phyloP scores from a whole-genome alignment of 306 rosid genomes.

The Cucumis cinereus region DNA sequence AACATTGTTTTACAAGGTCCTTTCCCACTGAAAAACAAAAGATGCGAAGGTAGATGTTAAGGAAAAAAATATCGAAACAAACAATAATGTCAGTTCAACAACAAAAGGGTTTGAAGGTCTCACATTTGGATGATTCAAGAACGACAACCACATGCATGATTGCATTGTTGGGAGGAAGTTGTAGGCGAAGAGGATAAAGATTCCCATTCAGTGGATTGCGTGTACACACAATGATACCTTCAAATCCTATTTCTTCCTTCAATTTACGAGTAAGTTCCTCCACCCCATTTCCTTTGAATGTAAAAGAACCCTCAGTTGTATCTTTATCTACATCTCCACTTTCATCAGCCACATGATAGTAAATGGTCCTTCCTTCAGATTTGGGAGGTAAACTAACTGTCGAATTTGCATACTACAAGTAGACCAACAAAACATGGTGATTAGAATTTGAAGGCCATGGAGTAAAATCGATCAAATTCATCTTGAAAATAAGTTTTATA shows the following conservation, averaged over 20 bases:
- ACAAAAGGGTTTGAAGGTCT: slow-evolving; percentile 7
- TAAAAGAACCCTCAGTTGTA: slow-evolving; percentile 28
- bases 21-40: neutral
- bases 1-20: neutral
- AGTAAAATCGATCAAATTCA: no score
- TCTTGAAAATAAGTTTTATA: no score
- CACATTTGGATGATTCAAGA: slow-evolving; percentile 50
- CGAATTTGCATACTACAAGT: slow-evolving; percentile 22
- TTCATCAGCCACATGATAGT: slow-evolving; percentile 69
- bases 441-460: no score
- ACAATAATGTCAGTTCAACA: neutral
- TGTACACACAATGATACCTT: slow-evolving; percentile 54
- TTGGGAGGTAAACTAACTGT: slow-evolving; percentile 31
- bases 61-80: neutral
- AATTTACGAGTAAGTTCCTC: slow-evolving; percentile 56
- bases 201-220: slow-evolving; percentile 67
- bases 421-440: no score
- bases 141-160: slow-evolving; percentile 62
- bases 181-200: slow-evolving; percentile 77
- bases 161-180: slow-evolving; percentile 84
- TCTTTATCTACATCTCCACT: slow-evolving; percentile 61
- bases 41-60: neutral
- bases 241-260: slow-evolving; percentile 69
- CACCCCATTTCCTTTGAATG: slow-evolving; percentile 68
- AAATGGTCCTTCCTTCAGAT: slow-evolving; percentile 63